Conservation (phyloP, 345 rosid species). For the Geranium brycei region DNA sequence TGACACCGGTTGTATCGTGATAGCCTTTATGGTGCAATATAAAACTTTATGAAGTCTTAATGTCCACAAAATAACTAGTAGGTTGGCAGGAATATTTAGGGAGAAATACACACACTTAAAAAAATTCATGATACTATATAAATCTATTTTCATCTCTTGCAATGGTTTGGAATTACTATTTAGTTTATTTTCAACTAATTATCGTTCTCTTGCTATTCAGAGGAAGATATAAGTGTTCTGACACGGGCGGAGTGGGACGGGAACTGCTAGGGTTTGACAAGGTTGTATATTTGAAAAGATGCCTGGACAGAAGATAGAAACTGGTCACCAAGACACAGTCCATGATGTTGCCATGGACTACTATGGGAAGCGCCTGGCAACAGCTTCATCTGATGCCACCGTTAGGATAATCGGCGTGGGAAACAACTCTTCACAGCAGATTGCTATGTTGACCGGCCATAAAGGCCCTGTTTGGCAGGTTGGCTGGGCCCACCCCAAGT, state of each 20-base stretch:
- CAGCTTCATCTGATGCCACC: slow-evolving; percentile 47
- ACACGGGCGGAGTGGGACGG: not conserved
- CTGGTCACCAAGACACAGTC: slow-evolving; percentile 40
- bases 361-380: slow-evolving; percentile 51
- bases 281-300: slow-evolving; percentile 14
- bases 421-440: slow-evolving; percentile 34
- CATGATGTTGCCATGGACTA: slow-evolving; percentile 59
- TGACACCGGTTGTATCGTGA: not conserved
- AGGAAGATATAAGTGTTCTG: not conserved
- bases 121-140: not conserved
- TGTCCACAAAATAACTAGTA: not conserved
- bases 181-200: not conserved
- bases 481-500: slow-evolving; percentile 62
- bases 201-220: not conserved
- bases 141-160: not conserved
- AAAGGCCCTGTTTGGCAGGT: slow-evolving; percentile 58
- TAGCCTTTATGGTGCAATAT: not conserved
- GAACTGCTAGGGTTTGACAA: not conserved
- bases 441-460: slow-evolving; percentile 45
- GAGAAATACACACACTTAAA: too few relatives aligned
- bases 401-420: slow-evolving; percentile 40
- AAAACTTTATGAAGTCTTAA: not conserved
- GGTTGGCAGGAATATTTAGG: not conserved
- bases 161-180: not conserved
- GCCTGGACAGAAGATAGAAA: slow-evolving; percentile 51